A percentile compares a stretch with the other conserved stretches of the same genome.
These are phyloP conservation scores for Epichloe festucae DNA, from an alignment of 2,329 filamentous ascomycete genomes.

Conservation along the genomic window DNA sequence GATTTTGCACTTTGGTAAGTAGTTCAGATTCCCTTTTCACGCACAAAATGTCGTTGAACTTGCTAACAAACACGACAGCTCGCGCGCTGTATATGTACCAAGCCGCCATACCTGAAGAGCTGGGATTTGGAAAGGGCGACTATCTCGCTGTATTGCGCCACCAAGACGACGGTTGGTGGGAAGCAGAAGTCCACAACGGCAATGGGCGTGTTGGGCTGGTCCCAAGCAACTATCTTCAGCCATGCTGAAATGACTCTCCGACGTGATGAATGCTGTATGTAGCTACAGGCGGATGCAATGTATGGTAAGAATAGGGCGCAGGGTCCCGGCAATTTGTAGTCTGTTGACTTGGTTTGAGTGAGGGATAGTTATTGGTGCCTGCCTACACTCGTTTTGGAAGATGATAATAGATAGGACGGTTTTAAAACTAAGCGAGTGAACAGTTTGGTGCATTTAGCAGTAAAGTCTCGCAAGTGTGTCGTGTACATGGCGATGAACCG, in stretches of 20 bases:
- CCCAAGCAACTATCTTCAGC: conserved; percentile 55
- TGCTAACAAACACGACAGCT: conserved; percentile 38
- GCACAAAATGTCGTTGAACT: neutral
- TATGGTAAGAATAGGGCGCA: neutral
- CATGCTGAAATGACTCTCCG: conserved; percentile 21
- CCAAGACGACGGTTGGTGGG: conserved; percentile 99
- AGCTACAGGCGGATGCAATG: neutral
- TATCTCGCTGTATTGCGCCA: conserved; percentile 75
- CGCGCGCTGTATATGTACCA: conserved; percentile 90
- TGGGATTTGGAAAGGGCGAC: conserved; percentile 87
- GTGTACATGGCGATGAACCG: no score
- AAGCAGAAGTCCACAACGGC: conserved; percentile 75
- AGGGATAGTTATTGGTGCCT: neutral
- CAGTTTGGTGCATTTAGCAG: no score
- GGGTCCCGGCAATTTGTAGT: neutral
- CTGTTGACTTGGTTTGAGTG: neutral
- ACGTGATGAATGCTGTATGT: conserved; percentile 4
- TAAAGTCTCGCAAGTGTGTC: no score
- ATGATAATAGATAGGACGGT: neutral
- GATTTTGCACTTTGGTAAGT: conserved; percentile 89
- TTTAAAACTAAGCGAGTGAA: no score
- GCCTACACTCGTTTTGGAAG: neutral
- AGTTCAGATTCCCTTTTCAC: conserved; percentile 11
- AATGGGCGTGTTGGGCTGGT: conserved; percentile 48
- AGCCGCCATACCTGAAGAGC: conserved; percentile 87